Evolutionary conservation across 352 stramenopile species (phyloP), one percentile per base, ranked within the genome.

Genomic region (Globisporangium takayamanum): DNA sequence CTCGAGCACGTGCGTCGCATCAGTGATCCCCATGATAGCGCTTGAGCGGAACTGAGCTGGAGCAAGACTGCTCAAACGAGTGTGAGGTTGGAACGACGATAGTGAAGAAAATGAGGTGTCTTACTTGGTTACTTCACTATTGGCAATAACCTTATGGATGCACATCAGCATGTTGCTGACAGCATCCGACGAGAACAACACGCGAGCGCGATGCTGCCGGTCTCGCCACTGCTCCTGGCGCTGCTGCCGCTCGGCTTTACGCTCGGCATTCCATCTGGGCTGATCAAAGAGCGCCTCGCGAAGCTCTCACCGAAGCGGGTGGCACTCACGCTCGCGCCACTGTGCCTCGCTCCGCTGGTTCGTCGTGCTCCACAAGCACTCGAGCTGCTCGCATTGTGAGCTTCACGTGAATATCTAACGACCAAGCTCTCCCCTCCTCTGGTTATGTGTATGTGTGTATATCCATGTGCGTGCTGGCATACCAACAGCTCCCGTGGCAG

Each of bases 271-370:
- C 65, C 69, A 6, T 59, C 75, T 1, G 81, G 81, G 5, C 16
- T 87, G 3, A 39, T 84, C 14, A 88, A 89, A 53, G 81, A 91
- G 59, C 69, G 65, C 16, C 49, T 72, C 36, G 45, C 48, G 10
- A 80, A 74, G 37, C 28, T 72, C 28, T 87, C 78, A 3, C 33
- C 69, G 11, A 69, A 72, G 63, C 71, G 81, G 5, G 81, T 68
- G 73, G 25, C 71, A 16, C 55, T 91, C 18, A 45, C 58, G 33
- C 60, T 89, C 16, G 51, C 61, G 26, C 78, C 77, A 20, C 62
- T 84, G 18, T 18, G 64, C 1, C 50, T 81, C 25, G 68, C 62
- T 46, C 59, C 73, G 4, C 45, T 87, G 68, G 80, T 89, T 64
- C 44, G 62, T 62, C 14, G 30, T 28, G 18, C 41, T 46, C 7